Evolutionary conservation across 768 basidiomycete genomes (phyloP), one percentile per base, ranked within the genome.

Genomic region (Boletus rubroflammeus): DNA sequence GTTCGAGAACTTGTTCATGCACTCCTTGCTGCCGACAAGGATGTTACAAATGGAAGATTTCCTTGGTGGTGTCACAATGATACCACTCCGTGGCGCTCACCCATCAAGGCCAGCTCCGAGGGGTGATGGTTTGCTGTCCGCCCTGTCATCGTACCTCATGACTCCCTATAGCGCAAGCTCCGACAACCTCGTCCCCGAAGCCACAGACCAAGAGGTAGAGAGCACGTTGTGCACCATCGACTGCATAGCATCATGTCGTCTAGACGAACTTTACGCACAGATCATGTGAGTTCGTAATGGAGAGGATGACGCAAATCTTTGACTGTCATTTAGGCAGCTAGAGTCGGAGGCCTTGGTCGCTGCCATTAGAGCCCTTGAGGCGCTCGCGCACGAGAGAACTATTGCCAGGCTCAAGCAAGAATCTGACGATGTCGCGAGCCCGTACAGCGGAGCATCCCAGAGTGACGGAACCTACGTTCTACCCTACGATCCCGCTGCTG

Each of bases 1-100:
- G 86, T 95, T 96, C 73, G 89, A 95, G 65, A 97, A 94, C 32
- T 76, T 99, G 23, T 99, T 98, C 74, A 72, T 98, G 43, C 90
- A 98, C 67, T 95, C 95, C 17, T 77, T 98, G 25, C 76, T 99
- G 17, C 97, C 97, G 0, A 83, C 79, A 10, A 79, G 88, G 47
- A 90, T 99, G 88, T 75, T 97, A 11, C 93, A 96, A 68, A 95
- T 97, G 90, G 96, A 97, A 67, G 97, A 98, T 66, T 98, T 99
- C 75, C 80, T 98, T 9, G 93, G 93, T n/a, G 95, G 94, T 15
- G 83, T 86, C 31, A 89, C 92, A 7, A 87, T 86, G 76, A 98
- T 98, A 61, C 96, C 97, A 25, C 78, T 98, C 41, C 84, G 88
- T 56, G 84, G 91, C 23, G 82, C 81, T 59, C 80, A 84, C 58